Evolutionary conservation across 1,284 basidiomycete species (phyloP), one percentile per base, ranked within the genome.

Genomic region (Butyriboletus regius): DNA sequence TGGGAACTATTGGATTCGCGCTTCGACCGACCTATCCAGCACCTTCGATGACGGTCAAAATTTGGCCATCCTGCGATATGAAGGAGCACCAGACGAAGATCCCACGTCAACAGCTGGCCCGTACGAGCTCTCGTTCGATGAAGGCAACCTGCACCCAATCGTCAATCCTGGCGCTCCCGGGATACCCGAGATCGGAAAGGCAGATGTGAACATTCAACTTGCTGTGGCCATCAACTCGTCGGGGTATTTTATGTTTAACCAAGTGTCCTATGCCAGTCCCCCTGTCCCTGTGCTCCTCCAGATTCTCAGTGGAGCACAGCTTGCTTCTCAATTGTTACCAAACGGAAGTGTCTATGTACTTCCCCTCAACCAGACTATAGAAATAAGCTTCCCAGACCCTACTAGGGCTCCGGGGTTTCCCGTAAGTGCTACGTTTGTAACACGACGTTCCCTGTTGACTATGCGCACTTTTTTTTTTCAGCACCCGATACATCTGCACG

Each of bases 11-110:
- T 76, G 78, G 73, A 58, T 76, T 50, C 70, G 74, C 20, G 64
- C 63, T 8, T 48, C 45, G 40, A 51, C 24, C 31, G 38, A 49
- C 36, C 20, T 41, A 9, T n/a, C 49, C 20, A 34, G 45, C 5
- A 45, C 61, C 3, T 71, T 75, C 54, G 59, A 50, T 1, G 66
- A 63, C 10, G 73, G 73, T 5, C 58, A 72, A 38, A 78, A 78
- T 56, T 67, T 69, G 15, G 82, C 78, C 3, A 77, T 83, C 49
- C 57, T 83, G 28, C 72, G 75, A 17, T 83, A 83, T 56, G 50
- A 39, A 0, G 74, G 75, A 6, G 81, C 80, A 4, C 55, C 63
- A 0, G 50, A 51, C 1, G 42, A 41, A 12, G 77, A 81, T 29
- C 80, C 77, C 0, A 71, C 61, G 6, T 71, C 74, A 0, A 28